Percentiles rank a stretch among this genome's conserved stretches.
These are phyloP conservation scores for Rhynchospora pubera DNA, from an alignment of 176 grass and related monocot species.

Conservation along the genomic window DNA sequence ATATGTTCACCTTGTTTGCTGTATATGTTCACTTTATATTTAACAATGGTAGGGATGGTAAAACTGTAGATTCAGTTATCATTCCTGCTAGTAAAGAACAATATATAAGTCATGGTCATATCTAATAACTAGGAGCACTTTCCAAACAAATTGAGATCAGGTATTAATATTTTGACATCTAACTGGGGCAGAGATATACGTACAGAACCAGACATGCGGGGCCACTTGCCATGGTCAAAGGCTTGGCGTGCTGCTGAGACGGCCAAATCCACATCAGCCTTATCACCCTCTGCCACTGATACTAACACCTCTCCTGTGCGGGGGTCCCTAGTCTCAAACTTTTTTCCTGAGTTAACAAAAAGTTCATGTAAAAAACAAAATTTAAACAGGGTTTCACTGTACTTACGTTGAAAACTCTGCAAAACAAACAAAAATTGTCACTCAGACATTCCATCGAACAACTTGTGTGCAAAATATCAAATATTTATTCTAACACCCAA, in stretches of 20 bases:
- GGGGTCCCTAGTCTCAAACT: conserved; percentile 56
- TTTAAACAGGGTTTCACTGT: background rate
- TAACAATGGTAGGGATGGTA: too few relatives aligned
- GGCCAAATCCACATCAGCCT: conserved; percentile 51
- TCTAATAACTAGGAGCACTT: background rate
- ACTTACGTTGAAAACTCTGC: background rate
- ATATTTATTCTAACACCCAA: too few relatives aligned
- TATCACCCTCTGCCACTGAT: conserved; percentile 49
- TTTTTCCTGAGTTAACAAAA: conserved; percentile 32
- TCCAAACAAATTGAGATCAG: background rate
- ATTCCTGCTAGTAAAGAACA: too few relatives aligned
- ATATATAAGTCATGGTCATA: background rate
- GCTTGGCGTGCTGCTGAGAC: conserved; percentile 49
- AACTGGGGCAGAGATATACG: background rate
- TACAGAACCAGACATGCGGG: conserved; percentile 69
- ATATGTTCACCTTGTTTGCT: too few relatives aligned
- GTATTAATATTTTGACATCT: background rate
- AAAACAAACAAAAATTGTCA: background rate
- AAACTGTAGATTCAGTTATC: too few relatives aligned
- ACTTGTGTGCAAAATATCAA: background rate
- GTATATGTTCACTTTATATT: too few relatives aligned
- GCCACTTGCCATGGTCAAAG: conserved; percentile 71
- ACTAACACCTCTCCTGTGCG: conserved; percentile 49
- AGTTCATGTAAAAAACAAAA: background rate
- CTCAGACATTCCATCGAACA: background rate